These are phyloP conservation scores for Bjerkandera adusta DNA, from an alignment of 1,284 basidiomycete species.

Conservation along the genomic window DNA sequence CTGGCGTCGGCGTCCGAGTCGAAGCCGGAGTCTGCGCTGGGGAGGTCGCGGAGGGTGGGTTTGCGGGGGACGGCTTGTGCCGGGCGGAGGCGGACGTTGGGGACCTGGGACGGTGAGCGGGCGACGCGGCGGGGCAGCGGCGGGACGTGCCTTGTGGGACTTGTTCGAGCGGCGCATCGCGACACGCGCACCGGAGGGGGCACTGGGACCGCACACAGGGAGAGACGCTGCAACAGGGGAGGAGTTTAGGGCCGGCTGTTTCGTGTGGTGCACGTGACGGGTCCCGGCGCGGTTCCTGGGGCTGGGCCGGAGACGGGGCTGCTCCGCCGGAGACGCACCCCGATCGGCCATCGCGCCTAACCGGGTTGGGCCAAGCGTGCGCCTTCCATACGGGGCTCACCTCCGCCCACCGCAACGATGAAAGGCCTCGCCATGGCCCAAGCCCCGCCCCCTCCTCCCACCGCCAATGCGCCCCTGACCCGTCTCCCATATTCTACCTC, in stretches of 20 bases:
- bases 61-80: slow-evolving; percentile 35
- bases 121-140: neutral
- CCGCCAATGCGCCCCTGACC: neutral
- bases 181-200: neutral
- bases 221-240: neutral
- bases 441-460: neutral
- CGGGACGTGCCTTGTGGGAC: slow-evolving; percentile 41
- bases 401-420: neutral
- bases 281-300: too few species aligned
- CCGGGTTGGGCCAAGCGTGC: neutral
- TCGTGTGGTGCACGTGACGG: slow-evolving; percentile 14
- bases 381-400: too few species aligned
- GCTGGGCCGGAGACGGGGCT: too few species aligned
- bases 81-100: slow-evolving; percentile 73
- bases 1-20: slow-evolving; percentile 24
- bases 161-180: slow-evolving; percentile 34
- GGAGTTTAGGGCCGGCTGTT: slow-evolving; percentile 25
- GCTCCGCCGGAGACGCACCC: neutral
- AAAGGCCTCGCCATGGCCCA: slow-evolving; percentile 1
- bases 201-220: neutral
- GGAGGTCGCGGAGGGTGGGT: slow-evolving; percentile 14
- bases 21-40: slow-evolving; percentile 21
- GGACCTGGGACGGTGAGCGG: slow-evolving; percentile 45
- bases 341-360: neutral
- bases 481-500: neutral